These are phyloP conservation scores for Myrmaecium sp. DNA, from an alignment of 2,329 filamentous ascomycete genomes.

Conservation along the genomic window DNA sequence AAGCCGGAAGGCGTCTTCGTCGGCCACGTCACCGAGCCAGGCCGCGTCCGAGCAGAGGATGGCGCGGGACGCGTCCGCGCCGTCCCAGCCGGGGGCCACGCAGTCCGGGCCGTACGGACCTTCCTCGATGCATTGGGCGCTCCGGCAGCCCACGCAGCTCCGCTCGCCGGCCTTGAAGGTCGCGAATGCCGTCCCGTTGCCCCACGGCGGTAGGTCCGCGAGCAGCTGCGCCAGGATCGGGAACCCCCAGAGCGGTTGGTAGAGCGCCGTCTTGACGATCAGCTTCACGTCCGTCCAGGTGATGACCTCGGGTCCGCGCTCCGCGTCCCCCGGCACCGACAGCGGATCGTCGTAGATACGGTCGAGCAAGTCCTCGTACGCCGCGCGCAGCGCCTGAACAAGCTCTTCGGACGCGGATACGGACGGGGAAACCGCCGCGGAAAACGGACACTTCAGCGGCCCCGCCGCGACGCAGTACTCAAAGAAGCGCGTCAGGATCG, in stretches of 20 bases:
- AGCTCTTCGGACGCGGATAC: too few species aligned
- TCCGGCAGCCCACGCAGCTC: conserved; percentile 11
- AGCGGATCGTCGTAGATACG: conserved; percentile 26
- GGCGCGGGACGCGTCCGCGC: conserved; percentile 10
- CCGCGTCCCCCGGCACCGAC: conserved; percentile 12
- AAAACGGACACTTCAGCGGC: too few species aligned
- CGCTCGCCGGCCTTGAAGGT: conserved; percentile 20
- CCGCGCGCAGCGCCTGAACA: too few species aligned
- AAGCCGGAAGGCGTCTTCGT: background rate
- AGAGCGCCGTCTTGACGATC: conserved; percentile 18
- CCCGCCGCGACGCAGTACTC: too few species aligned
- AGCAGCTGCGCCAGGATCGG: conserved; percentile 17
- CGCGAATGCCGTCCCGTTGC: too few species aligned
- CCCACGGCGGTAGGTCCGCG: too few species aligned
- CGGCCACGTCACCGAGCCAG: too few species aligned
- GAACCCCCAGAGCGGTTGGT: conserved; percentile 17
- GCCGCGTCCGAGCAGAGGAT: conserved; percentile 26
- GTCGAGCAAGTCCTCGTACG: too few species aligned
- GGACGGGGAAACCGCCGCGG: too few species aligned
- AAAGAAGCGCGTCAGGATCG: background rate
- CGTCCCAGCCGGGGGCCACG: too few species aligned
- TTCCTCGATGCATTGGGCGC: too few species aligned
- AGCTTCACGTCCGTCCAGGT: conserved; percentile 22
- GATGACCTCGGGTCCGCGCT: conserved; percentile 19
- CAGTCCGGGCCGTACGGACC: too few species aligned